Evolutionary conservation across 2,329 filamentous ascomycete genomes (phyloP), one percentile per base, ranked within the genome.

Genomic region (Fusarium sp.): DNA sequence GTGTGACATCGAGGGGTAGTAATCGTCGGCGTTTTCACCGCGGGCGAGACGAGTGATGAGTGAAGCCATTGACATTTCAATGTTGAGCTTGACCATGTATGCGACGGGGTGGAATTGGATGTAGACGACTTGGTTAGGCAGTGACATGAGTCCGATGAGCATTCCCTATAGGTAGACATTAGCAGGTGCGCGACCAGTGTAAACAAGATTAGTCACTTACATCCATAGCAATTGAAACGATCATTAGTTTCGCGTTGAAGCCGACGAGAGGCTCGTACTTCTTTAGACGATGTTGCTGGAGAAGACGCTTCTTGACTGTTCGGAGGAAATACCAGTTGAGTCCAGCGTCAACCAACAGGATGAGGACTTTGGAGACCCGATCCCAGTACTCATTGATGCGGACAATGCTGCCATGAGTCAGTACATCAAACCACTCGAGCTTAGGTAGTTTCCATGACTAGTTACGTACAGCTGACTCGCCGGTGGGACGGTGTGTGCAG

Each of bases 321-420:
- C 78, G 75, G 4, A 90, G 80, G 73, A 90, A 90, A 71, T 88
- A 88, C 77, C 82, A 85, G 67, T 90, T 90, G n/a, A 90, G 82
- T 0, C 75, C 79, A 1, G 83, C 86, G 66, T 90, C 88, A 8
- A 89, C 82, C 2, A 88, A 58, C 4, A 88, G 77, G 69, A 89
- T 88, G 4, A 90, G 80, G 1, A 85, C 82, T 70, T 90, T 90
- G 16, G 87, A 87, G 29, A 84, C 80, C 27, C 87, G 85, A 60
- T 90, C 88, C 88, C 88, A 90, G 27, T 87, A 79, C 0, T 83
- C 77, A 71, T 90, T 90, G 65, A 89, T 81, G 1, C 74, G 64
- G 7, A 88, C 83, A 50, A 78, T 79, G 1, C 80, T 82, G 14
- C 8, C 1, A 54, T 3, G 5, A 18, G 20, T 74, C 16, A 72